These are phyloP conservation scores for Aspergillus sp. DNA, from an alignment of 2,329 filamentous ascomycete genomes.

Conservation along the genomic window DNA sequence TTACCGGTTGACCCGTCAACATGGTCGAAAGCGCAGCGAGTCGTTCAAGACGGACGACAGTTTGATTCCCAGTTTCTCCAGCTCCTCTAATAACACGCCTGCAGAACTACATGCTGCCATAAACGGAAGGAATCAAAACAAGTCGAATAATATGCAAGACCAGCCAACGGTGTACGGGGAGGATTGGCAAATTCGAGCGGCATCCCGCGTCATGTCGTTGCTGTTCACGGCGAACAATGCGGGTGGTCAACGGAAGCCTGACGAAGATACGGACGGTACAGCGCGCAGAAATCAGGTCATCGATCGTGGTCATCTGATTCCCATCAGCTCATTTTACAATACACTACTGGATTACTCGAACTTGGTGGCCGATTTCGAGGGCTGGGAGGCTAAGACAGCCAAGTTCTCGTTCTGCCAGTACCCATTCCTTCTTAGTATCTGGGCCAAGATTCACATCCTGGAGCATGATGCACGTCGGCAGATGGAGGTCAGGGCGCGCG, in stretches of 20 bases:
- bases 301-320: constrained; percentile 58
- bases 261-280: constrained; percentile 27
- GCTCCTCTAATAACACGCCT: constrained; percentile 53
- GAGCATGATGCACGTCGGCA: constrained; percentile 81
- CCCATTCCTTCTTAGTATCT: constrained; percentile 83
- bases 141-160: constrained; percentile 48
- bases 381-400: constrained; percentile 66
- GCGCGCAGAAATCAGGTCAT: constrained; percentile 38
- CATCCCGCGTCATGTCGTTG: constrained; percentile 69
- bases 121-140: constrained; percentile 40
- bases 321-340: constrained; percentile 81
- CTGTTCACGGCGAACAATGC: constrained; percentile 74
- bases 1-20: constrained; percentile 65
- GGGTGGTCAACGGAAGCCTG: constrained; percentile 29
- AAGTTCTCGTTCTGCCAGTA: constrained; percentile 89
- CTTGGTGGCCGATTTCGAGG: constrained; percentile 74
- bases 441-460: constrained; percentile 82
- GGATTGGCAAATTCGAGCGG: constrained; percentile 83
- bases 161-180: constrained; percentile 58
- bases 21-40: constrained; percentile 55
- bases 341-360: constrained; percentile 80
- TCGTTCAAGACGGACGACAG: constrained; percentile 51
- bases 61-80: constrained; percentile 64
- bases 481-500: constrained; percentile 79
- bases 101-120: constrained; percentile 73